A percentile compares a stretch with the other conserved stretches of the same genome.
phyloP scores from a whole-genome alignment of 2,329 filamentous ascomycete species.

The Diaporthe citriasiana region DNA sequence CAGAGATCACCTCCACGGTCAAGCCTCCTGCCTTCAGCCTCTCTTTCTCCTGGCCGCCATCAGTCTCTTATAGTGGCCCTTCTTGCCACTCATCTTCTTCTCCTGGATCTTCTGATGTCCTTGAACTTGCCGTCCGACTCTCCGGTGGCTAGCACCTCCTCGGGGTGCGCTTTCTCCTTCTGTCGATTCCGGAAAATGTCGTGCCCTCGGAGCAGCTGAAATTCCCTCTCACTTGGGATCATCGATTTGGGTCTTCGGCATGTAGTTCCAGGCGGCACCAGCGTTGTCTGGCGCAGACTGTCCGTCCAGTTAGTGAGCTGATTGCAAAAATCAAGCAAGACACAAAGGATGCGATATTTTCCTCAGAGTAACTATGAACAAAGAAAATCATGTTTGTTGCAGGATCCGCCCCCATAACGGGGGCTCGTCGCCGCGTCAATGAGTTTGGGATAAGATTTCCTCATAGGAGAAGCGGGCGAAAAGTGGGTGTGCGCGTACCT shows the following conservation, averaged over 20 bases:
- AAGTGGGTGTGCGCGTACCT: slow-evolving; percentile 48
- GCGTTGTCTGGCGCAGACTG: slow-evolving; percentile 68
- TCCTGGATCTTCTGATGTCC: slow-evolving; percentile 83
- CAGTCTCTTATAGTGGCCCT: slow-evolving; percentile 87
- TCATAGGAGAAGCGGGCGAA: slow-evolving; percentile 67
- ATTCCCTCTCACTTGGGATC: slow-evolving; percentile 86
- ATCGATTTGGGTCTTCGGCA: slow-evolving; percentile 85
- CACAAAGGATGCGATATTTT: slow-evolving; percentile 59
- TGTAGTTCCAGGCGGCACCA: slow-evolving; percentile 87
- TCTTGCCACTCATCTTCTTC: slow-evolving; percentile 88
- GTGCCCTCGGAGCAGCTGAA: slow-evolving; percentile 91
- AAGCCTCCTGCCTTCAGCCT: slow-evolving; percentile 42
- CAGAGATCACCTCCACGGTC: not conserved
- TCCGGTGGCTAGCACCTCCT: slow-evolving; percentile 83
- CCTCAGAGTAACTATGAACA: slow-evolving; percentile 82
- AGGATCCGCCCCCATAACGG: slow-evolving; percentile 85
- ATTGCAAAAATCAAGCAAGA: slow-evolving; percentile 42
- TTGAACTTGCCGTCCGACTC: slow-evolving; percentile 80
- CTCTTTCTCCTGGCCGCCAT: slow-evolving; percentile 58
- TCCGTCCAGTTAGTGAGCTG: slow-evolving; percentile 45
- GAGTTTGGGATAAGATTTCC: slow-evolving; percentile 80
- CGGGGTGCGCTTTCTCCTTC: slow-evolving; percentile 84
- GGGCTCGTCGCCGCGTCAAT: slow-evolving; percentile 81
- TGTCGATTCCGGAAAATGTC: slow-evolving; percentile 91
- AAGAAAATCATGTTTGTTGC: slow-evolving; percentile 70